phyloP scores from a whole-genome alignment of 352 stramenopile genomes.

The Pythium aquatile region DNA sequence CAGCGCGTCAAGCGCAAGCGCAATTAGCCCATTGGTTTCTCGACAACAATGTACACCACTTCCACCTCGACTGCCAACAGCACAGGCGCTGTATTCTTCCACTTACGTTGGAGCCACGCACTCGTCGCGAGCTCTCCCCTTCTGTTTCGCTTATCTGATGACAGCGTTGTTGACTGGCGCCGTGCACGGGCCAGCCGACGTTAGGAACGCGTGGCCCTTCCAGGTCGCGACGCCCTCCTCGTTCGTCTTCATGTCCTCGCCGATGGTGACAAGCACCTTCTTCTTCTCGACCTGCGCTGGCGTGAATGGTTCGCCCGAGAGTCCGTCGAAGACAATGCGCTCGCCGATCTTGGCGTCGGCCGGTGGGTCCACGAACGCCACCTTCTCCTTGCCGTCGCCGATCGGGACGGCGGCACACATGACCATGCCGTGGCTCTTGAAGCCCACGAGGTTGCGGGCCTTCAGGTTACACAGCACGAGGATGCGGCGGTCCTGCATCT shows the following conservation, averaged over 20 bases:
- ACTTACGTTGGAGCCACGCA: neutral
- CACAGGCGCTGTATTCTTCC: neutral
- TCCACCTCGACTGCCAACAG: neutral
- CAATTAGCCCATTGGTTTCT: constrained; percentile 6
- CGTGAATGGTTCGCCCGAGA: constrained; percentile 70
- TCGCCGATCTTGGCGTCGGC: constrained; percentile 71
- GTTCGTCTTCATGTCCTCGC: constrained; percentile 84
- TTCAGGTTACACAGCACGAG: constrained; percentile 92
- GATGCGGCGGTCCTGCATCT: constrained; percentile 84
- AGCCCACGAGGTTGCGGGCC: constrained; percentile 86
- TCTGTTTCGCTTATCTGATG: constrained; percentile 61
- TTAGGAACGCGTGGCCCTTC: constrained; percentile 78
- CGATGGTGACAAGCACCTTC: constrained; percentile 79
- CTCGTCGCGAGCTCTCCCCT: neutral
- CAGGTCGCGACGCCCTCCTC: constrained; percentile 75
- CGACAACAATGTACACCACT: neutral
- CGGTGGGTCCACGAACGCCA: constrained; percentile 84
- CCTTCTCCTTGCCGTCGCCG: constrained; percentile 74
- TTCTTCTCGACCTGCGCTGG: constrained; percentile 89
- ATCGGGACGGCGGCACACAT: constrained; percentile 77
- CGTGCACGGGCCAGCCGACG: constrained; percentile 71
- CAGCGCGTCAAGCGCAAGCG: constrained; percentile 27
- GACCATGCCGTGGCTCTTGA: constrained; percentile 92
- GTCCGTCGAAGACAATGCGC: constrained; percentile 66
- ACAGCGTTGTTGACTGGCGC: constrained; percentile 68